Evolutionary conservation across 1,139 yeast genomes (phyloP), one percentile per base, ranked within the genome.

Genomic region (Suhomyces bolitotheri): DNA sequence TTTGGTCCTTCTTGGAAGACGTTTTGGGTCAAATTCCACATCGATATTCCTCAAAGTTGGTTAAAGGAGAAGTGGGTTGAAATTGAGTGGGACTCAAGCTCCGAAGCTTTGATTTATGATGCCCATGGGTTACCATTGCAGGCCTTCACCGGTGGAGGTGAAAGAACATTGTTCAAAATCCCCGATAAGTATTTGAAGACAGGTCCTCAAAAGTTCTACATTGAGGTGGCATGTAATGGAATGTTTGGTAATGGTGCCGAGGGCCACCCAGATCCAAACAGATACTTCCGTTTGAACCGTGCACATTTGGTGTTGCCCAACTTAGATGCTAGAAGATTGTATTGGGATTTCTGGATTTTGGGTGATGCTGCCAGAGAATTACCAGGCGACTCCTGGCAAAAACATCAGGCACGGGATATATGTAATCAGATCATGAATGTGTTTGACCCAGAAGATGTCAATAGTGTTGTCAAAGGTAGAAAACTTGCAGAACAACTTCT

Each of bases 1-100:
- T 88, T 85, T 59, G 97, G 96, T 0, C 97, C 97, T 2, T 83
- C 95, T 11, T 92, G 97, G 98, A 82, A 92, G 45, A 84, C 97
- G 1, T 94, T 89, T 49, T 92, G 98, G 98, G 88, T 92, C 61
- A 76, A 80, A 49, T 66, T 90, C 25, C 63, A 71, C 16, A 62
- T 86, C 43, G 66, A 68, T 20, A 66, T 90, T 6, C 95, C 96
- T 1, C 51, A 66, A 14, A 58, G 67, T 3, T 84, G 92, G 85
- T 48, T 71, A 13, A 50, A 60, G 11, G 54, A 71, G 57, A 46
- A 53, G 40, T 72, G 73, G 40, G 72, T 89, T 29, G 66, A 80
- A 37, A 77, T 89, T 41, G 85, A 88, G 42, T 92, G 95, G 90
- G 95, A 92, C 55, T 79, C 89, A 32, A 78, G 79, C 40, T 83